These are phyloP conservation scores for Megacollybia marginata DNA, from an alignment of 768 basidiomycete species.

Conservation along the genomic window DNA sequence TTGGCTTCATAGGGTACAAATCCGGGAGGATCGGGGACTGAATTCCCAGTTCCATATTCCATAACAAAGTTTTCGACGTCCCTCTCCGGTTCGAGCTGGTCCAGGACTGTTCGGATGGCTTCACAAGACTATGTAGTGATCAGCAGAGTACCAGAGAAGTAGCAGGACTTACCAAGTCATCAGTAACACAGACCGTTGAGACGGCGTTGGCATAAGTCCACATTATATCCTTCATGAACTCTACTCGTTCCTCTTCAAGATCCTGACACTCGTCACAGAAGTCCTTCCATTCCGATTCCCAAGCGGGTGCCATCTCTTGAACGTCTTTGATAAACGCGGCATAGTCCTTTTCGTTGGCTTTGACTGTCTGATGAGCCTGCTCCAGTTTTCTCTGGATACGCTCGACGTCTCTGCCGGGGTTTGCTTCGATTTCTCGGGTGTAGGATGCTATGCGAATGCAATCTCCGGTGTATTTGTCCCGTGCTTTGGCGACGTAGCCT, in stretches of 20 bases:
- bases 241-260: constrained; percentile 89
- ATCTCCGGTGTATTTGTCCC: constrained; percentile 90
- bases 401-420: constrained; percentile 91
- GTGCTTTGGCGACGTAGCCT: constrained; percentile 77
- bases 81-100: constrained; percentile 56
- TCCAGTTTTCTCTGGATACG: constrained; percentile 84
- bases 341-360: constrained; percentile 88
- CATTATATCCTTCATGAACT: constrained; percentile 90
- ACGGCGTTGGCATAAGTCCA: constrained; percentile 96
- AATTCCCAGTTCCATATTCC: constrained; percentile 56
- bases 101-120: constrained; percentile 55
- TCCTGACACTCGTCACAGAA: constrained; percentile 97
- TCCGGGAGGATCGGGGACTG: constrained; percentile 55
- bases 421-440: constrained; percentile 83
- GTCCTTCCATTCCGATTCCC: constrained; percentile 91
- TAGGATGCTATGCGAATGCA: constrained; percentile 91
- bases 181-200: constrained; percentile 91
- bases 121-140: constrained; percentile 53
- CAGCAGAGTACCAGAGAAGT: background rate
- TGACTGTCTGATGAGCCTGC: constrained; percentile 85
- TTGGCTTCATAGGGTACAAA: constrained; percentile 36
- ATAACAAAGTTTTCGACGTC: constrained; percentile 65
- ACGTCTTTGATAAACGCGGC: constrained; percentile 77
- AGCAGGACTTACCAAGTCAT: constrained; percentile 72
- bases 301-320: constrained; percentile 71